These are phyloP conservation scores for Aspergillus affinis DNA, from an alignment of 495 filamentous ascomycete species.

Conservation along the genomic window DNA sequence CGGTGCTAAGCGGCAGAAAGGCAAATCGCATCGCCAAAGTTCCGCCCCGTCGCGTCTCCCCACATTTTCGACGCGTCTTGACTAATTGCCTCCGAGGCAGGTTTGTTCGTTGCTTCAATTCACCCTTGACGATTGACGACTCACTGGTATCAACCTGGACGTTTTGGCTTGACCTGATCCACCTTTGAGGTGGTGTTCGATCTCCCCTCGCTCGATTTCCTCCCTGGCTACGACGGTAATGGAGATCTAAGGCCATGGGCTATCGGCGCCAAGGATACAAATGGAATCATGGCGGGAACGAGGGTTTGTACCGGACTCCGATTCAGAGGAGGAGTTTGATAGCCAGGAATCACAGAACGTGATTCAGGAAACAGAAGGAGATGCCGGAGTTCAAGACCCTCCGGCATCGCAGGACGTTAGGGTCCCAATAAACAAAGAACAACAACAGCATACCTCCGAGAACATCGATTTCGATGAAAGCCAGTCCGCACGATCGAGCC, in stretches of 20 bases:
- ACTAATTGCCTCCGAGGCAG: constrained; percentile 2
- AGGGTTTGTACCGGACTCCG: constrained; percentile 64
- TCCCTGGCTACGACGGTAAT: constrained; percentile 19
- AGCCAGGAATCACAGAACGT: constrained; percentile 29
- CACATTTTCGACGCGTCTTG: constrained; percentile 40
- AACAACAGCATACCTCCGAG: background rate
- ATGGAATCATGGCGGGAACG: constrained; percentile 64
- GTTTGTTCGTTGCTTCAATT: background rate
- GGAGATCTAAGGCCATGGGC: constrained; percentile 42
- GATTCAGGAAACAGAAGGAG: constrained; percentile 9
- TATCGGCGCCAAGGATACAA: constrained; percentile 39
- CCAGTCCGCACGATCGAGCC: background rate
- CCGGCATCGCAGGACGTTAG: background rate
- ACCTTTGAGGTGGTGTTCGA: background rate
- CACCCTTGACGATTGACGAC: background rate
- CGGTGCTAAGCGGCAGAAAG: background rate
- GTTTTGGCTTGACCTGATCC: background rate
- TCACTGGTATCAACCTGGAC: background rate
- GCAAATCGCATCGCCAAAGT: constrained; percentile 22
- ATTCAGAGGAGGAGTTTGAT: constrained; percentile 55
- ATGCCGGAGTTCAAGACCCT: background rate
- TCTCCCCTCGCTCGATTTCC: background rate
- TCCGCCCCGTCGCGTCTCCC: constrained; percentile 32
- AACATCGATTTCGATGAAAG: background rate
- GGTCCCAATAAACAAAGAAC: background rate